These are phyloP conservation scores for Arthrobotrys entomopaga DNA, from an alignment of 2,329 filamentous ascomycete species.

Conservation along the genomic window DNA sequence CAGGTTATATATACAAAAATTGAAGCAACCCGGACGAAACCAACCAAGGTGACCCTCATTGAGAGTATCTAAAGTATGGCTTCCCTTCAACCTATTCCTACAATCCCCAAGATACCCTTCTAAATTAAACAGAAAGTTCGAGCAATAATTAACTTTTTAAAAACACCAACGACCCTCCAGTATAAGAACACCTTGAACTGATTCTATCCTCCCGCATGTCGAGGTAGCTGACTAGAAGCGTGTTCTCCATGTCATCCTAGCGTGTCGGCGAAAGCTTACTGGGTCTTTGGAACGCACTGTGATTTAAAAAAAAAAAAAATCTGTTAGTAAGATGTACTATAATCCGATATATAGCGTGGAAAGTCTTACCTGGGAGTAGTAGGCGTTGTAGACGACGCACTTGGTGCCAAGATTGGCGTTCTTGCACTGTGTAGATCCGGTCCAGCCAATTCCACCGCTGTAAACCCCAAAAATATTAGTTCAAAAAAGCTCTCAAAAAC, in stretches of 20 bases:
- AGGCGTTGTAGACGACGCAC: constrained; percentile 36
- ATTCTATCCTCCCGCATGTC: no score
- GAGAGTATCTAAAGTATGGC: constrained; percentile 1
- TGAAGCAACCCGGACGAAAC: constrained; percentile 8
- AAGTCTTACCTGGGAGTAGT: constrained; percentile 46
- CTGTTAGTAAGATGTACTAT: neutral
- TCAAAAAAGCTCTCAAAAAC: neutral
- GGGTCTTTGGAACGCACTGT: constrained; percentile 35
- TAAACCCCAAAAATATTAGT: neutral
- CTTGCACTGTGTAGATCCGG: constrained; percentile 10
- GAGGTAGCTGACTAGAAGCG: no score
- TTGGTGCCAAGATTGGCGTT: neutral
- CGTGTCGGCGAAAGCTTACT: no score
- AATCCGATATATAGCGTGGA: neutral
- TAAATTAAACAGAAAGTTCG: no score
- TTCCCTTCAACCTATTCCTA: constrained; percentile 8
- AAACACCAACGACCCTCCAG: no score
- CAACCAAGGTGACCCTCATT: no score
- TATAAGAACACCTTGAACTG: no score
- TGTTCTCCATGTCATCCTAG: no score
- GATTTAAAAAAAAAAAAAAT: neutral
- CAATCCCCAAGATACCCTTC: no score
- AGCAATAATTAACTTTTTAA: no score
- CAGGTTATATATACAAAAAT: constrained; percentile 23
- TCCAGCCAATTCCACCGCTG: constrained; percentile 29